Evolutionary conservation across 305 asterid genomes (phyloP).

Genomic region (Fraxinus platypoda): DNA sequence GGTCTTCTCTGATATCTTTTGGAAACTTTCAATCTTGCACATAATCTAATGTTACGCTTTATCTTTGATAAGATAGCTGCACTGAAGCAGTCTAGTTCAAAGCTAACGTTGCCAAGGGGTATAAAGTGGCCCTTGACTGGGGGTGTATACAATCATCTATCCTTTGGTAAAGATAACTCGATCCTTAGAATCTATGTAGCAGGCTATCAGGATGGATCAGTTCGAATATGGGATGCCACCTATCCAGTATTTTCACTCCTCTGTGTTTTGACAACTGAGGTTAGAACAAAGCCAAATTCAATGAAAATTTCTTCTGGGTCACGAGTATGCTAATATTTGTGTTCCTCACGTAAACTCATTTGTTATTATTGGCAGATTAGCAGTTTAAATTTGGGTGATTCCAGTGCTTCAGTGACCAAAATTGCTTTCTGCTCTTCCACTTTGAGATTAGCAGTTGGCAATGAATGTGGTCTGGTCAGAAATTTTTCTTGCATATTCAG

Average conservation of each 20-base stretch:
- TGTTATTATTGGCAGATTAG: slow-evolving; percentile 52
- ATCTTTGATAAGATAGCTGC: slow-evolving; percentile 43
- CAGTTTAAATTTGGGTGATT: slow-evolving; percentile 40
- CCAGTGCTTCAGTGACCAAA: slow-evolving; percentile 56
- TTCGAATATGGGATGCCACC: slow-evolving; percentile 89
- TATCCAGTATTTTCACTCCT: slow-evolving; percentile 66
- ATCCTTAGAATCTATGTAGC: slow-evolving; percentile 58
- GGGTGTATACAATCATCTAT: slow-evolving; percentile 60
- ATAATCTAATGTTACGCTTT: slow-evolving; percentile 24
- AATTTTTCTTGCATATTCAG: slow-evolving; percentile 30
- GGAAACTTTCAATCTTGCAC: slow-evolving; percentile 20
- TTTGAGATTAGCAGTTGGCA: slow-evolving; percentile 74
- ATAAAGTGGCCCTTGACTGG: slow-evolving; percentile 74
- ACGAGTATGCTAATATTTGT: neutral
- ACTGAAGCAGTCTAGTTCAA: slow-evolving; percentile 32
- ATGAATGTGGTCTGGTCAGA: slow-evolving; percentile 90
- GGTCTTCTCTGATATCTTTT: slow-evolving; percentile 9
- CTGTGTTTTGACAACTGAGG: slow-evolving; percentile 62
- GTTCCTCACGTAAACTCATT: slow-evolving; percentile 18
- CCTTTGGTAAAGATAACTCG: slow-evolving; percentile 45
- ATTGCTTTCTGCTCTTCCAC: slow-evolving; percentile 67
- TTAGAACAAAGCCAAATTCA: slow-evolving; percentile 28
- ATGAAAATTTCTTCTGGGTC: neutral
- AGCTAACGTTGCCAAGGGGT: slow-evolving; percentile 41
- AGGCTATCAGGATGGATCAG: slow-evolving; percentile 90